These are phyloP conservation scores for Rhodomyrtus tomentosa DNA, from an alignment of 345 rosid genomes.

Conservation along the genomic window DNA sequence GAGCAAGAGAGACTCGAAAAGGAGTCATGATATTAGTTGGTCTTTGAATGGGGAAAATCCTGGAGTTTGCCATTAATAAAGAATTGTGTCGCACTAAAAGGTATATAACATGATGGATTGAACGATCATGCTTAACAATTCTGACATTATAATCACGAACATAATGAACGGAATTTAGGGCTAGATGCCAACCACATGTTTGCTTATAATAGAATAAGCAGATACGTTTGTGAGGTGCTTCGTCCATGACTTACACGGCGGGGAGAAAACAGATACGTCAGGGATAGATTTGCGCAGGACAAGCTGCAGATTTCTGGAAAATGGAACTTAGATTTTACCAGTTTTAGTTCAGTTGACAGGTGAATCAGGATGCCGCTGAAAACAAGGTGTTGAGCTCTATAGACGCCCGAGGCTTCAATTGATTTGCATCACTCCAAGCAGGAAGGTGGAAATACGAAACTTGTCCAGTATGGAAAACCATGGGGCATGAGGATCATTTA, in stretches of 20 bases:
- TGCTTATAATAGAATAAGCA: neutral
- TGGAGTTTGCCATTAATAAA: neutral
- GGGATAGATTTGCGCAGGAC: neutral
- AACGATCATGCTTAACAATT: neutral
- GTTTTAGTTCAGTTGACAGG: neutral
- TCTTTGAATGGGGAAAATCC: neutral
- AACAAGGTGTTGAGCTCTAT: neutral
- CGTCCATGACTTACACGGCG: neutral
- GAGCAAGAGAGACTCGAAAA: too few relatives aligned
- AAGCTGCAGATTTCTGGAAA: neutral
- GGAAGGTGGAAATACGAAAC: neutral
- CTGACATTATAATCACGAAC: neutral
- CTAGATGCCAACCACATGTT: neutral
- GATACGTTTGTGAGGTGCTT: neutral
- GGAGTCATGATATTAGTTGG: neutral
- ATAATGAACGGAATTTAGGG: neutral
- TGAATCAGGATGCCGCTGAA: neutral
- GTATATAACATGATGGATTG: neutral
- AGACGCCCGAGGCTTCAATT: neutral
- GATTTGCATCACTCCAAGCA: too few relatives aligned
- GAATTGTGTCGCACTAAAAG: neutral
- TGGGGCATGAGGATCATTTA: neutral
- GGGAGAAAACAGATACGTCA: neutral
- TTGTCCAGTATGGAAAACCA: neutral
- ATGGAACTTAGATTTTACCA: neutral